Conservation (phyloP, 257 asterid species). For the Haberlea rhodopensis region DNA sequence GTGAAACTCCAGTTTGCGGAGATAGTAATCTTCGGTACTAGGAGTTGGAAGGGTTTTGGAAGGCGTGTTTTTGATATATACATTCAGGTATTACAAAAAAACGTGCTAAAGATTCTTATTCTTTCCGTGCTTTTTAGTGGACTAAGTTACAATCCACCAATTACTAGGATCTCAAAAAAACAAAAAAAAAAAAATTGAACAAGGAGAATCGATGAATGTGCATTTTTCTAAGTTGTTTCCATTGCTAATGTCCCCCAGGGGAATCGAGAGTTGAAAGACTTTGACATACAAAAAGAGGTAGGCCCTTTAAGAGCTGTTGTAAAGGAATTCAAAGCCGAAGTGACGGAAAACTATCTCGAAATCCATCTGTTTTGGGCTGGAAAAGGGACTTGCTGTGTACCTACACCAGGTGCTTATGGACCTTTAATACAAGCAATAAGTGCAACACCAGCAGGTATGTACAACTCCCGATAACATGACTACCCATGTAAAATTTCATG, state of each 20-base stretch:
- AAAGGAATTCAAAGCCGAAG: slow-evolving; percentile 39
- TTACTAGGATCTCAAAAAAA: too few species aligned
- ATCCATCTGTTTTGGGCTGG: slow-evolving; percentile 92
- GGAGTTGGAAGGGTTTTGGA: slow-evolving; percentile 63
- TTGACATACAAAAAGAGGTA: slow-evolving; percentile 62
- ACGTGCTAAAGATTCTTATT: not conserved
- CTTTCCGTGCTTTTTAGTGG: not conserved
- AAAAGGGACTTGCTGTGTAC: slow-evolving; percentile 86
- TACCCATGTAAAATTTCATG: not conserved
- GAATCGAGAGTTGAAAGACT: slow-evolving; percentile 44
- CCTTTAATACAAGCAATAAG: slow-evolving; percentile 77
- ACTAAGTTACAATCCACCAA: not conserved
- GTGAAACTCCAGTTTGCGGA: slow-evolving; percentile 72
- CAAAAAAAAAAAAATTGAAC: too few species aligned
- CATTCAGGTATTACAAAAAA: slow-evolving; percentile 48
- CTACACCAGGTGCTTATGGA: slow-evolving; percentile 63
- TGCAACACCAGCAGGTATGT: slow-evolving; percentile 61
- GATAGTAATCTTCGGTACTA: slow-evolving; percentile 32
- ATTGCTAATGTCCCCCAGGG: slow-evolving; percentile 41
- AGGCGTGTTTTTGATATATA: slow-evolving; percentile 77
- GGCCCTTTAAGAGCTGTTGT: slow-evolving; percentile 51
- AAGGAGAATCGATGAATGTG: not conserved
- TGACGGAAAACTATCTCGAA: slow-evolving; percentile 65
- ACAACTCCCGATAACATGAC: not conserved
- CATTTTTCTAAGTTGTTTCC: not conserved